Evolutionary conservation across 495 filamentous ascomycete genomes (phyloP).

Genomic region (Aspergillus campestris): DNA sequence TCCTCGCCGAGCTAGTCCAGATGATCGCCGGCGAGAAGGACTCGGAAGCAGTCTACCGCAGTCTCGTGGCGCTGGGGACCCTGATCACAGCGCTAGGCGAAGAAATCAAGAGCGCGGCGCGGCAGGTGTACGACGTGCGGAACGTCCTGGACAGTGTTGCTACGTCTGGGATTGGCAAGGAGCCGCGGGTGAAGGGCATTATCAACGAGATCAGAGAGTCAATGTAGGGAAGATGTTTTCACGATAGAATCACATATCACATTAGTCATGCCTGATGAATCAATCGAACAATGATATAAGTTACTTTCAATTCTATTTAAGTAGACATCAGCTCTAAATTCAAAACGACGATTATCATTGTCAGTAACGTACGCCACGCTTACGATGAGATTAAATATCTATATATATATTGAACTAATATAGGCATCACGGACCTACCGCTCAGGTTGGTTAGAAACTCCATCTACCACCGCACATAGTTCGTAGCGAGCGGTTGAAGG

Average conservation of each 20-base stretch:
- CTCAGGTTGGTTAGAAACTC: too few relatives aligned
- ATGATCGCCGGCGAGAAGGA: slow-evolving; percentile 60
- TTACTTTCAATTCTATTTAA: too few relatives aligned
- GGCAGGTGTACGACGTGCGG: slow-evolving; percentile 38
- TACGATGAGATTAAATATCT: background rate
- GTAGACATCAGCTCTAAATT: background rate
- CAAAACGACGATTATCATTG: slow-evolving; percentile 11
- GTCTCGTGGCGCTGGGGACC: slow-evolving; percentile 76
- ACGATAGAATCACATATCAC: too few relatives aligned
- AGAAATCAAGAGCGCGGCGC: slow-evolving; percentile 41
- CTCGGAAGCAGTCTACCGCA: slow-evolving; percentile 73
- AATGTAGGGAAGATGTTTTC: slow-evolving; percentile 11
- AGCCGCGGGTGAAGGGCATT: slow-evolving; percentile 42
- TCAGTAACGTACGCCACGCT: too few relatives aligned
- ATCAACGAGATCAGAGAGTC: slow-evolving; percentile 35
- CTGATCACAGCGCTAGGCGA: slow-evolving; percentile 39
- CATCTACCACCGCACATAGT: too few relatives aligned
- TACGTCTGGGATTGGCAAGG: slow-evolving; percentile 32
- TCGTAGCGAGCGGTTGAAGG: too few relatives aligned
- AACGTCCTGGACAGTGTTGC: slow-evolving; percentile 26
- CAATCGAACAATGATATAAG: too few relatives aligned
- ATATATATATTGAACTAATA: background rate
- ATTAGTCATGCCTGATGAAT: too few relatives aligned
- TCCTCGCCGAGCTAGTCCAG: slow-evolving; percentile 54
- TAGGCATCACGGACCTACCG: background rate